These are phyloP conservation scores for Epichloe gansuensis DNA, from an alignment of 2,329 filamentous ascomycete species.

Conservation along the genomic window DNA sequence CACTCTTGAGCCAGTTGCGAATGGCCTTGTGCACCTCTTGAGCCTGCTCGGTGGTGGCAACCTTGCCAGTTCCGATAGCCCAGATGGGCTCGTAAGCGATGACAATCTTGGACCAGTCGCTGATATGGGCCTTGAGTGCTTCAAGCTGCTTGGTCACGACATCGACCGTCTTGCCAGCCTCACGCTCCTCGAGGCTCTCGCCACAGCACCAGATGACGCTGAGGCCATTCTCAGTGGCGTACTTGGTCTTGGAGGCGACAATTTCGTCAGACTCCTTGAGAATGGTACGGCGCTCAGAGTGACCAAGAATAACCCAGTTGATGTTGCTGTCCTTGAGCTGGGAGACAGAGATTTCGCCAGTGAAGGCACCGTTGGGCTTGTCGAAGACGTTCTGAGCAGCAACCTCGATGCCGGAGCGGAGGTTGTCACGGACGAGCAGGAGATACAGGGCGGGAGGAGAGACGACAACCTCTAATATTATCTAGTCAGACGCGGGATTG, in stretches of 20 bases:
- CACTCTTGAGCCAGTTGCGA: constrained; percentile 74
- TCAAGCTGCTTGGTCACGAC: constrained; percentile 76
- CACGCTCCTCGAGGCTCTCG: constrained; percentile 86
- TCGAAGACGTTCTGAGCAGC: constrained; percentile 96
- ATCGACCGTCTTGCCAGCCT: constrained; percentile 71
- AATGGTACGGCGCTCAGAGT: constrained; percentile 88
- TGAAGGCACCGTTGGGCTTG: constrained; percentile 93
- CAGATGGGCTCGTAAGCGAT: constrained; percentile 99
- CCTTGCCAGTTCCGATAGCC: constrained; percentile 89
- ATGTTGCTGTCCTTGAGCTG: constrained; percentile 85
- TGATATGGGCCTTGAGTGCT: constrained; percentile 62
- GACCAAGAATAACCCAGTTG: constrained; percentile 82
- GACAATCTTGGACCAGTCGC: constrained; percentile 89
- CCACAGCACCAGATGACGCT: constrained; percentile 95
- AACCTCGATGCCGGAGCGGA: constrained; percentile 66
- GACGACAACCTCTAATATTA: constrained; percentile 71
- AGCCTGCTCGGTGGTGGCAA: constrained; percentile 76
- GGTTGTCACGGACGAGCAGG: constrained; percentile 66
- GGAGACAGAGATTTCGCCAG: constrained; percentile 84
- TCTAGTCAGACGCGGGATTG: neutral
- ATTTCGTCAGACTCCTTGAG: constrained; percentile 76
- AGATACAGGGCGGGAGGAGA: constrained; percentile 87
- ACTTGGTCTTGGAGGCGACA: constrained; percentile 89
- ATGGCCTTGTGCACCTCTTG: constrained; percentile 91
- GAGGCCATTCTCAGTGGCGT: constrained; percentile 73